phyloP scores from a whole-genome alignment of 2,329 filamentous ascomycete genomes.

The Epichloe hybrida region DNA sequence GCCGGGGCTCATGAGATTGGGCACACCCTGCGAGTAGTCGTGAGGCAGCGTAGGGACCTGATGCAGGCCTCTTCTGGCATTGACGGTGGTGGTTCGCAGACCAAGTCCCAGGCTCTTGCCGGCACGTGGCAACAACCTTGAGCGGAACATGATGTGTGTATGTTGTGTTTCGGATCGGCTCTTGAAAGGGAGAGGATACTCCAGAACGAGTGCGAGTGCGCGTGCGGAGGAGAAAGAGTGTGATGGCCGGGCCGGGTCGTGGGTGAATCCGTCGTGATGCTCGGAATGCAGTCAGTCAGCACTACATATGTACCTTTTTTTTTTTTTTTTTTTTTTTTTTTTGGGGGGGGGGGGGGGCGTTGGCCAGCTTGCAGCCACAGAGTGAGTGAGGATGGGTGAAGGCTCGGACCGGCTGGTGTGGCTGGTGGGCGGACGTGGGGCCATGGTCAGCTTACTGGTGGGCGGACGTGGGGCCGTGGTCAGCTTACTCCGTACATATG shows the following conservation, averaged over 20 bases:
- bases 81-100: conserved; percentile 21
- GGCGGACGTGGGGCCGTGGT: too few species aligned
- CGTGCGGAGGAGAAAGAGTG: not conserved
- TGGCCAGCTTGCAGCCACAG: too few species aligned
- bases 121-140: conserved; percentile 37
- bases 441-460: too few species aligned
- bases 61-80: conserved; percentile 30
- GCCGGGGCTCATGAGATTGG: conserved; percentile 54
- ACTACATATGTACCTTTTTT: not conserved
- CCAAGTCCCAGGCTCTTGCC: conserved; percentile 23
- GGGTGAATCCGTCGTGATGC: not conserved
- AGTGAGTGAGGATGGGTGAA: too few species aligned
- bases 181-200: not conserved
- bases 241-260: not conserved
- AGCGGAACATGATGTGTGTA: conserved; percentile 32
- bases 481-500: too few species aligned
- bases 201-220: not conserved
- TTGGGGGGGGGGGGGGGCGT: not conserved
- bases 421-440: too few species aligned
- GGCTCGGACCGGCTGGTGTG: too few species aligned
- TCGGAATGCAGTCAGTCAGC: not conserved
- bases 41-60: conserved; percentile 31
- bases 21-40: conserved; percentile 40
- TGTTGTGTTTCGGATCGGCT: not conserved
- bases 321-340: not conserved